Conservation (phyloP, 2,329 filamentous ascomycete genomes). For the Tolypocladium album region DNA sequence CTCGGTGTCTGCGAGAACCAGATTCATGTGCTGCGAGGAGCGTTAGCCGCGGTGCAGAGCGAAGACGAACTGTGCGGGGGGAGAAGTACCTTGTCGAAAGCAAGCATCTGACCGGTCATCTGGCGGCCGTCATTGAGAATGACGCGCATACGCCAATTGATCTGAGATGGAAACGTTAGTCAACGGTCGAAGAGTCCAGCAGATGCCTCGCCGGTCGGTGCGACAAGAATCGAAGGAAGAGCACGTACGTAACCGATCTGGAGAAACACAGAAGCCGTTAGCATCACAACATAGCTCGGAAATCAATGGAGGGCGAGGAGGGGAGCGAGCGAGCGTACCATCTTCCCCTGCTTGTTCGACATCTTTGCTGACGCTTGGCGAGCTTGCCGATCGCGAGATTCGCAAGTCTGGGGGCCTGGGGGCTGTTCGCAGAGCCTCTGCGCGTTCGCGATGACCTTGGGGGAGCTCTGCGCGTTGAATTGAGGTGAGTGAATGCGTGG, state of each 20-base stretch:
- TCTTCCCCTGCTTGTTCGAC: conserved; percentile 90
- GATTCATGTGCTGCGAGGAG: conserved; percentile 78
- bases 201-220: neutral
- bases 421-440: conserved; percentile 25
- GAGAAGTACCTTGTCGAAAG: conserved; percentile 78
- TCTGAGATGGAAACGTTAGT: conserved; percentile 41
- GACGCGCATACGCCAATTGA: conserved; percentile 98
- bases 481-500: conserved; percentile 22
- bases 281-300: conserved; percentile 40
- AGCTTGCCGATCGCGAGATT: conserved; percentile 11
- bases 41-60: conserved; percentile 5
- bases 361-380: conserved; percentile 18
- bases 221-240: conserved; percentile 11
- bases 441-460: conserved; percentile 26
- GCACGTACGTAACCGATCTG: conserved; percentile 62
- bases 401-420: conserved; percentile 32
- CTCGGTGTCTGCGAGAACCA: conserved; percentile 96
- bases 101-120: conserved; percentile 96
- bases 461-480: conserved; percentile 33
- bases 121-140: conserved; percentile 91
- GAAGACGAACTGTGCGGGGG: neutral
- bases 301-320: conserved; percentile 22
- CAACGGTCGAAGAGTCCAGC: neutral
- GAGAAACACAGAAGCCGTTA: conserved; percentile 40
- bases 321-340: conserved; percentile 56